These are phyloP conservation scores for Colletotrichum sp. DNA, from an alignment of 2,329 filamentous ascomycete genomes.

Conservation along the genomic window DNA sequence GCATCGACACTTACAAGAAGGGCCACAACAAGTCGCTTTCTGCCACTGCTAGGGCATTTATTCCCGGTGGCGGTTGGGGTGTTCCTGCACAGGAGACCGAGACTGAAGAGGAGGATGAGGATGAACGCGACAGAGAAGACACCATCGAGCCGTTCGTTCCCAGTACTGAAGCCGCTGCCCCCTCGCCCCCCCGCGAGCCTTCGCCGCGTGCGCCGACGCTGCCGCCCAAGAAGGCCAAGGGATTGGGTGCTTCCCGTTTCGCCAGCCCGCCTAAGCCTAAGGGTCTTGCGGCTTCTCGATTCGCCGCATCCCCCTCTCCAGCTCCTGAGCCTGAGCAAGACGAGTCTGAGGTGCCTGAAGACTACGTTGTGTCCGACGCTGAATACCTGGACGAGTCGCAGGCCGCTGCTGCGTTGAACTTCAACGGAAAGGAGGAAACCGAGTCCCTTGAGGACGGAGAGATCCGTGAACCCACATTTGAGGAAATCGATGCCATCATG, in stretches of 20 bases:
- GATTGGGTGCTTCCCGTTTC: constrained; percentile 53
- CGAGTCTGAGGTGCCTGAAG: constrained; percentile 29
- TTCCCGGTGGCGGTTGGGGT: constrained; percentile 41
- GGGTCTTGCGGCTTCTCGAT: constrained; percentile 49
- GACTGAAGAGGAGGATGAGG: constrained; percentile 22
- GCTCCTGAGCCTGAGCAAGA: constrained; percentile 32
- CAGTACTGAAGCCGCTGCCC: neutral
- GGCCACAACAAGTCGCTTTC: constrained; percentile 66
- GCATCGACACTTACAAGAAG: constrained; percentile 47
- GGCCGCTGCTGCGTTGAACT: neutral
- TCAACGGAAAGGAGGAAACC: constrained; percentile 20
- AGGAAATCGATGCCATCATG: constrained; percentile 95
- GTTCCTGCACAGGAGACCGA: constrained; percentile 11
- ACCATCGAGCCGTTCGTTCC: constrained; percentile 19
- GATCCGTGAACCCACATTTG: constrained; percentile 61
- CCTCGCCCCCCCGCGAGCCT: neutral
- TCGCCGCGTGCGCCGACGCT: constrained; percentile 25
- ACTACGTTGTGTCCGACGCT: constrained; percentile 9
- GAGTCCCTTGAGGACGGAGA: constrained; percentile 31
- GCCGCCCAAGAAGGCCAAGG: constrained; percentile 35
- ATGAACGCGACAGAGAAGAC: constrained; percentile 21
- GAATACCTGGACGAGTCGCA: neutral
- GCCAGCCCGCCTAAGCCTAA: constrained; percentile 46
- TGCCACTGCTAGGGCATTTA: constrained; percentile 74
- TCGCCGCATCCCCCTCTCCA: constrained; percentile 46